Evolutionary conservation across 2,329 filamentous ascomycete genomes (phyloP).

Genomic region (Passalora sequoiae): DNA sequence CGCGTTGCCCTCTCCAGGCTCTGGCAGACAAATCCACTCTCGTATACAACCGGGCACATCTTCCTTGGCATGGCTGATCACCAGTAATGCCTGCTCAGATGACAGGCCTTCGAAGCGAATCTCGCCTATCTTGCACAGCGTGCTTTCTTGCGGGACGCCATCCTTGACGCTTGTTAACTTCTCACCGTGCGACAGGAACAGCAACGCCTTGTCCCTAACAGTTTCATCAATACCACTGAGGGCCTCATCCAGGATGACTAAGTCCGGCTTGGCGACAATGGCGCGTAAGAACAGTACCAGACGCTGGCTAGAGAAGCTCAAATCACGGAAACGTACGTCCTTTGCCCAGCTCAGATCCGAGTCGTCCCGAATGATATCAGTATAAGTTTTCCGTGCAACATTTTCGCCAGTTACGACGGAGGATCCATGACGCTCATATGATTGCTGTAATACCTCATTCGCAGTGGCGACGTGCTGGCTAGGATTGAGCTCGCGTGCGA

Average conservation of each 20-base stretch:
- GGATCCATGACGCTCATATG: neutral
- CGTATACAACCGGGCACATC: conserved; percentile 81
- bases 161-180: conserved; percentile 12
- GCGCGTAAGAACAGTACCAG: conserved; percentile 70
- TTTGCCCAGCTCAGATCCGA: conserved; percentile 58
- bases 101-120: conserved; percentile 59
- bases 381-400: conserved; percentile 9
- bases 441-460: conserved; percentile 7
- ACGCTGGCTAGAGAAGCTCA: conserved; percentile 77
- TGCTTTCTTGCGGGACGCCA: conserved; percentile 22
- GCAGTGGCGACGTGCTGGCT: conserved; percentile 12
- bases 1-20: conserved; percentile 57
- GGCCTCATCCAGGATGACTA: conserved; percentile 49
- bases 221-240: conserved; percentile 48
- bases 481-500: conserved; percentile 71
- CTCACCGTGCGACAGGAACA: conserved; percentile 61
- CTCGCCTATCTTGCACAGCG: conserved; percentile 38
- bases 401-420: neutral
- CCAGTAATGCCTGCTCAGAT: conserved; percentile 73
- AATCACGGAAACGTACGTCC: conserved; percentile 62
- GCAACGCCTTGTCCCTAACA: conserved; percentile 78
- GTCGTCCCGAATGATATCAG: conserved; percentile 20
- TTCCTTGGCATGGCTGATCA: conserved; percentile 84
- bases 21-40: conserved; percentile 81
- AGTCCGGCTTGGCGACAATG: conserved; percentile 42